A percentile compares a stretch with the other conserved stretches of the same genome.
Evolutionary conservation across 2,329 filamentous ascomycete species (phyloP).

Genomic region (Magnaporthiopsis incrustans): DNA sequence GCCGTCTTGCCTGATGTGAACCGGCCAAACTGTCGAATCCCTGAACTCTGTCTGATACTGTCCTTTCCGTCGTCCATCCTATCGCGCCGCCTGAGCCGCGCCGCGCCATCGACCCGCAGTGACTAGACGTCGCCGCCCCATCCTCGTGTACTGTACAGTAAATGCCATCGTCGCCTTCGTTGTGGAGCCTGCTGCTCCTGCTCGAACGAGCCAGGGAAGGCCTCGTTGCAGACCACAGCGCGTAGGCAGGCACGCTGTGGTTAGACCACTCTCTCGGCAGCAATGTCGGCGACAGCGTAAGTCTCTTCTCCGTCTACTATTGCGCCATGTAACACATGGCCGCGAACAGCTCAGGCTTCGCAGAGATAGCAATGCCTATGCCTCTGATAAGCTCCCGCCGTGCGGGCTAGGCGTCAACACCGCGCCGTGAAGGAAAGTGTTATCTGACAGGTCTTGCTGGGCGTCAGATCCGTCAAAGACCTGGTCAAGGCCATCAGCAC

Average conservation of each 20-base stretch:
- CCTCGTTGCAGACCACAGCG: background rate
- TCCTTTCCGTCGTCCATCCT: background rate
- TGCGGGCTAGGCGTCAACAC: background rate
- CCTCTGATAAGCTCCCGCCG: background rate
- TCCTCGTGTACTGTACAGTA: background rate
- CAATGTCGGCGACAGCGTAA: constrained; percentile 7
- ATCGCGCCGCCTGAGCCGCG: background rate
- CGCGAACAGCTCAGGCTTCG: background rate
- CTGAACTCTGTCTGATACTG: background rate
- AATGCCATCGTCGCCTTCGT: background rate
- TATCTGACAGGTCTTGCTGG: background rate
- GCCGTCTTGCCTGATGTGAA: background rate
- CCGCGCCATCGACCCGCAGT: background rate
- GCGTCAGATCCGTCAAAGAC: constrained; percentile 48
- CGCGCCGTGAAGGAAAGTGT: background rate
- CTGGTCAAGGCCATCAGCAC: constrained; percentile 48
- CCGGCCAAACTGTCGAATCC: background rate
- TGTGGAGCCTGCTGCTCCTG: background rate
- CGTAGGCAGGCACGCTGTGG: background rate
- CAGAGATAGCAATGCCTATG: background rate
- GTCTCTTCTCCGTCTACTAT: background rate
- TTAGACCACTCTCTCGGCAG: background rate
- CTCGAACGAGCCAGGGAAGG: constrained; percentile 4
- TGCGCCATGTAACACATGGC: background rate
- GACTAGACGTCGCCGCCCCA: background rate